A percentile compares a stretch with the other conserved stretches of the same genome.
These are phyloP conservation scores for Inonotus hispidus DNA, from an alignment of 1,284 basidiomycete species.

Conservation along the genomic window DNA sequence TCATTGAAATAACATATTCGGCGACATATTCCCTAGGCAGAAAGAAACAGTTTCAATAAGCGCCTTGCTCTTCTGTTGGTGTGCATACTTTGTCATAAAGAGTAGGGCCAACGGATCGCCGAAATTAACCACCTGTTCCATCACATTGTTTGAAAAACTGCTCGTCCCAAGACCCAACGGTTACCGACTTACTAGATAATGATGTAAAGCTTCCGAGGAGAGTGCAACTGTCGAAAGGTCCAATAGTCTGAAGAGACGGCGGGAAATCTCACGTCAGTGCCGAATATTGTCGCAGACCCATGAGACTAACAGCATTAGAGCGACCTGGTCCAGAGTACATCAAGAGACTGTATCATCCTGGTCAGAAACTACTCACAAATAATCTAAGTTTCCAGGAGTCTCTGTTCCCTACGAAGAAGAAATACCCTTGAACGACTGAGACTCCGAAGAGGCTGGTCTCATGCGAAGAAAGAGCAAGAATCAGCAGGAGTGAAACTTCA, in stretches of 20 bases:
- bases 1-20: constrained; percentile 1
- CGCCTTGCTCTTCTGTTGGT: neutral
- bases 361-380: constrained; percentile 3
- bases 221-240: constrained; percentile 6
- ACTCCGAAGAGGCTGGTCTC: constrained; percentile 8
- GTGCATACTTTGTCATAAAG: constrained; percentile 3
- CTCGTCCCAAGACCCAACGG: neutral
- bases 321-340: neutral
- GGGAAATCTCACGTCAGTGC: neutral
- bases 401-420: constrained; percentile 7
- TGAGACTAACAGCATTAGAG: constrained; percentile 5
- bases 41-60: neutral
- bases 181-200: constrained; percentile 2
- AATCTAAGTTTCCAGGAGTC: constrained; percentile 5
- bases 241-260: neutral
- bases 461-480: neutral
- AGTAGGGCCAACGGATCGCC: constrained; percentile 7
- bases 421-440: constrained; percentile 13
- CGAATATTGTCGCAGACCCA: no score
- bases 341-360: neutral
- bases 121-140: constrained; percentile 8
- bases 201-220: constrained; percentile 2
- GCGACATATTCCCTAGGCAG: constrained; percentile 5
- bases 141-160: neutral
- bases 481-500: neutral